Percentiles rank a stretch among this genome's conserved stretches.
These are phyloP conservation scores for Plectranthus barbatus DNA, from an alignment of 257 asterid genomes.

Conservation along the genomic window DNA sequence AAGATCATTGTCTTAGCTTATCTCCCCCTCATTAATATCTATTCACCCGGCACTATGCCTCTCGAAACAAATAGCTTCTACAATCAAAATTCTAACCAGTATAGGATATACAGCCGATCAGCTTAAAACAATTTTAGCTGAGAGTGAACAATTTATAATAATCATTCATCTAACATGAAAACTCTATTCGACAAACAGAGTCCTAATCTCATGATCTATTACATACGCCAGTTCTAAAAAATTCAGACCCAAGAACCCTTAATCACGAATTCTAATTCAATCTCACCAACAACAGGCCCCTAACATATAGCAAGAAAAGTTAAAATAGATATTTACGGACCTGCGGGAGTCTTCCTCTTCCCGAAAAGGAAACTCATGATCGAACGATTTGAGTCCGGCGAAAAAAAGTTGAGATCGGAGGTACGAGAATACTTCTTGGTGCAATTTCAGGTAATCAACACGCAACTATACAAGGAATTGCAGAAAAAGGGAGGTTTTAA, in stretches of 20 bases:
- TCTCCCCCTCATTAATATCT: neutral
- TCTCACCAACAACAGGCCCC: neutral
- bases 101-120: neutral
- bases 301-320: neutral
- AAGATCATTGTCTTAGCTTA: neutral
- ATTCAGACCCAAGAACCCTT: neutral
- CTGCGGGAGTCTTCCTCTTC: conserved; percentile 91
- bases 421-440: neutral
- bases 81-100: neutral
- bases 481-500: neutral
- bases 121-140: neutral
- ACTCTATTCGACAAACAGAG: neutral
- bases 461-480: neutral
- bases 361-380: conserved; percentile 90
- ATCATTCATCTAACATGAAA: neutral
- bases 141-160: neutral
- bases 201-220: neutral
- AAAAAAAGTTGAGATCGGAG: conserved; percentile 5
- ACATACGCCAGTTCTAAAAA: neutral
- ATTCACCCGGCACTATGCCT: neutral
- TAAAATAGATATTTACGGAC: conserved; percentile 23
- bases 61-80: neutral
- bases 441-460: neutral
- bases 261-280: conserved; percentile 5
- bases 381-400: conserved; percentile 8